phyloP scores from a whole-genome alignment of 371 early-diverging fungal genomes.

The Mucor velutinosus region DNA sequence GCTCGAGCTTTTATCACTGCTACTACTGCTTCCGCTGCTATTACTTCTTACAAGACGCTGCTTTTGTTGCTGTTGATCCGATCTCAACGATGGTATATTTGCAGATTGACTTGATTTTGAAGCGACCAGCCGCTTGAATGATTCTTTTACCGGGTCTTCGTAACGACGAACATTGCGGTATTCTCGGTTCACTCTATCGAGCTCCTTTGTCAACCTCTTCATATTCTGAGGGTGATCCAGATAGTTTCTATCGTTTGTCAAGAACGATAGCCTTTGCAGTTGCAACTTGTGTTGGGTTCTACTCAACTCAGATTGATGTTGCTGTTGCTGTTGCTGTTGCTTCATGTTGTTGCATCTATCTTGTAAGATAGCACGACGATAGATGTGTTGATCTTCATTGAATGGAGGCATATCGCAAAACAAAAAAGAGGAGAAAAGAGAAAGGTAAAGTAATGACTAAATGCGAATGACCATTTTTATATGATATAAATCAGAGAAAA shows the following conservation, averaged over 20 bases:
- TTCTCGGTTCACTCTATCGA: constrained; percentile 57
- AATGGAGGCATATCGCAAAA: constrained; percentile 4
- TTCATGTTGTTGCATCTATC: background rate
- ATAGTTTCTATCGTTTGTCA: constrained; percentile 54
- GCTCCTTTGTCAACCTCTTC: constrained; percentile 55
- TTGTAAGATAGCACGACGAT: background rate
- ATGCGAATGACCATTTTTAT: background rate
- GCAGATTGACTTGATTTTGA: background rate
- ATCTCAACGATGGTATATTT: background rate
- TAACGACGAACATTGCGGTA: constrained; percentile 39
- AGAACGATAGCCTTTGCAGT: constrained; percentile 51
- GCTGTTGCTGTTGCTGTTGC: background rate
- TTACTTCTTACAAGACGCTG: background rate
- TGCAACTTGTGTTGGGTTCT: constrained; percentile 59
- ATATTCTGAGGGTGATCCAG: constrained; percentile 56
- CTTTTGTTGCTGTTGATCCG: background rate
- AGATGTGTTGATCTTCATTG: constrained; percentile 13
- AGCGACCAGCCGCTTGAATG: constrained; percentile 32
- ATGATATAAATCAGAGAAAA: background rate
- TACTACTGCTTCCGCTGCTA: background rate
- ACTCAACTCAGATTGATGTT: background rate
- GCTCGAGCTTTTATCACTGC: background rate
- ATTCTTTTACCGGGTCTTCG: constrained; percentile 44
- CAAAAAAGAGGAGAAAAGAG: background rate
- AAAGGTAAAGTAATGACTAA: background rate